A percentile compares a stretch with the other conserved stretches of the same genome.
Conservation (phyloP, 371 early-diverging fungal species). For the Mortierella sp. region DNA sequence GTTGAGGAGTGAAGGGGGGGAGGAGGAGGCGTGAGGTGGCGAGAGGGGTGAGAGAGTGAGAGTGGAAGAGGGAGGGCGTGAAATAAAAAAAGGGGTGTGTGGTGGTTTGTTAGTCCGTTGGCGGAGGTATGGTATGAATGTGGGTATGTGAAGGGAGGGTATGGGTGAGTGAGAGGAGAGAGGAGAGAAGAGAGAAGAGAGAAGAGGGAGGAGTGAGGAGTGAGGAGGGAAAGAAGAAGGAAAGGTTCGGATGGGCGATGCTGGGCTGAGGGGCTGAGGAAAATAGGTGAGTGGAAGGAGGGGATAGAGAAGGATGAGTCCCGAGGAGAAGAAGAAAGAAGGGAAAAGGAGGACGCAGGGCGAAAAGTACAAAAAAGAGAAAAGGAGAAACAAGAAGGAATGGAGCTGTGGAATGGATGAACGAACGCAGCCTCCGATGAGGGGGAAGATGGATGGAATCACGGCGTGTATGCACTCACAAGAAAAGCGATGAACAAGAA, state of each 20-base stretch:
- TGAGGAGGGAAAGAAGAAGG: neutral
- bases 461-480: neutral
- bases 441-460: neutral
- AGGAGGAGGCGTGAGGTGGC: neutral
- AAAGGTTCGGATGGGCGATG: conserved; percentile 1
- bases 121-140: neutral
- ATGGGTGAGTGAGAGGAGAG: neutral
- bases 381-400: conserved; percentile 10
- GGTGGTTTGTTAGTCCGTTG: neutral
- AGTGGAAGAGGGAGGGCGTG: neutral
- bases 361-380: conserved; percentile 10
- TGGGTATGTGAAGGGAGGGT: neutral
- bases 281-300: neutral
- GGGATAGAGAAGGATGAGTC: conserved; percentile 10
- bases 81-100: neutral
- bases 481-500: neutral
- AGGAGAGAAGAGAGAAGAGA: neutral
- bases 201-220: neutral
- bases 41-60: neutral
- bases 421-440: neutral
- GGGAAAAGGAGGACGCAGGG: neutral
- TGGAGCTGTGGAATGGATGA: conserved; percentile 5
- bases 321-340: neutral
- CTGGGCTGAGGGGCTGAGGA: conserved; percentile 4
- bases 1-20: neutral